Evolutionary conservation across 225 moss, liverwort and hornwort genomes (phyloP).

Genomic region (Bryoerythrophyllum caledonicum): DNA sequence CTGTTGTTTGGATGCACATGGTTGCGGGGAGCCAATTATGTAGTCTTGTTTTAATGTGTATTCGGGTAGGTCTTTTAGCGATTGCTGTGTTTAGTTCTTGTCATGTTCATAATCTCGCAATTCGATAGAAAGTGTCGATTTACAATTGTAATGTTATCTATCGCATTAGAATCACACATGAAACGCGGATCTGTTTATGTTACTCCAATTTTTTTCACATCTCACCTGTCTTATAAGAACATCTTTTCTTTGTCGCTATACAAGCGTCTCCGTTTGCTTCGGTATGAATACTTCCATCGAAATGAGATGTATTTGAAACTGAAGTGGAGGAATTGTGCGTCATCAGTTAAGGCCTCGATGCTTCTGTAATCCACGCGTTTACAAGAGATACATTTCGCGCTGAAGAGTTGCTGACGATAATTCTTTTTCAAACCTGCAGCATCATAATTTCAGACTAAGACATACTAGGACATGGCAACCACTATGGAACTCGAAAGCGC

Average conservation of each 20-base stretch:
- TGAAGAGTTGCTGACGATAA: not conserved
- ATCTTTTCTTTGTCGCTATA: not conserved
- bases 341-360: not conserved
- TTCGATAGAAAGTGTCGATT: not conserved
- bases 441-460: not conserved
- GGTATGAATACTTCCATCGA: not conserved
- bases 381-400: not conserved
- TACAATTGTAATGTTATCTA: not conserved
- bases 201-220: not conserved
- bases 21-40: not conserved
- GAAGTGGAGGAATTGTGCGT: not conserved
- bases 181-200: not conserved
- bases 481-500: constrained; percentile 35
- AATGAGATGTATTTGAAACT: not conserved
- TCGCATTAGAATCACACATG: not conserved
- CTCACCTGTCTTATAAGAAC: too few relatives aligned
- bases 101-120: not conserved
- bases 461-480: constrained; percentile 41
- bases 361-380: not conserved
- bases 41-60: not conserved
- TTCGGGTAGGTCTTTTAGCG: not conserved
- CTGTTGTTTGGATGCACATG: not conserved
- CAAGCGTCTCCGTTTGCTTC: not conserved
- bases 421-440: not conserved
- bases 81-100: not conserved